Evolutionary conservation across 1,284 basidiomycete genomes (phyloP).

Genomic region (Malassezia japonica): DNA sequence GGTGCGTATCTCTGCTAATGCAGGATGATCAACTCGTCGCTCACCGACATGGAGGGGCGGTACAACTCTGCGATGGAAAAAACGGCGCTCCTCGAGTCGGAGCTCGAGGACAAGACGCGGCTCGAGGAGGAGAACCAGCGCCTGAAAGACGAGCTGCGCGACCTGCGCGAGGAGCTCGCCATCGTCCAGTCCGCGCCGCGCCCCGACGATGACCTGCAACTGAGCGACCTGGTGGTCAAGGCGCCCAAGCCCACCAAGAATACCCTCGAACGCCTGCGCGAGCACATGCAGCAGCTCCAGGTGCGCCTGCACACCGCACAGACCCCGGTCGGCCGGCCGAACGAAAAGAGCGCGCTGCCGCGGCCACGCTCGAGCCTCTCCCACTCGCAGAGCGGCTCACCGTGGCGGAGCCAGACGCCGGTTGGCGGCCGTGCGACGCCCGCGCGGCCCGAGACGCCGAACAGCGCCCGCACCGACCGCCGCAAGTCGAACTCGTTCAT

Average conservation of each 20-base stretch:
- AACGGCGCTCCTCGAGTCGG: constrained; percentile 91
- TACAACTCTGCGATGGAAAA: constrained; percentile 87
- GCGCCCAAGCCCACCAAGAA: constrained; percentile 15
- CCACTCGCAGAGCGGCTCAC: constrained; percentile 14
- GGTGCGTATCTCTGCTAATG: constrained; percentile 37
- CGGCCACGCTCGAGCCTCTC: constrained; percentile 36
- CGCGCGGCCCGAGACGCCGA: constrained; percentile 3
- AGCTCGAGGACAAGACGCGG: constrained; percentile 79
- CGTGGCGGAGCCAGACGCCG: neutral
- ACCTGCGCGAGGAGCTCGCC: constrained; percentile 74
- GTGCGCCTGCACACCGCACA: constrained; percentile 31
- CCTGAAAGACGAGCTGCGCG: constrained; percentile 81
- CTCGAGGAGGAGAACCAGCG: constrained; percentile 86
- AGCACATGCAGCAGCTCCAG: constrained; percentile 40
- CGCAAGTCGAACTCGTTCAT: constrained; percentile 26
- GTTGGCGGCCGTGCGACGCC: neutral
- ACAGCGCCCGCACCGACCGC: constrained; percentile 19
- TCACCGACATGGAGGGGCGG: constrained; percentile 80
- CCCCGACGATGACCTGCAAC: constrained; percentile 12
- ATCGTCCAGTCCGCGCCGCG: constrained; percentile 53
- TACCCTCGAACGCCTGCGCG: constrained; percentile 35
- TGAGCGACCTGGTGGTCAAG: constrained; percentile 15
- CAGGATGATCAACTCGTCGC: constrained; percentile 72
- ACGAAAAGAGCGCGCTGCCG: constrained; percentile 33
- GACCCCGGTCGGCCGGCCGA: constrained; percentile 17